Base-by-base conservation (phyloP, 805 yeast species). In the Zygoascus biomembranicola region DNA sequence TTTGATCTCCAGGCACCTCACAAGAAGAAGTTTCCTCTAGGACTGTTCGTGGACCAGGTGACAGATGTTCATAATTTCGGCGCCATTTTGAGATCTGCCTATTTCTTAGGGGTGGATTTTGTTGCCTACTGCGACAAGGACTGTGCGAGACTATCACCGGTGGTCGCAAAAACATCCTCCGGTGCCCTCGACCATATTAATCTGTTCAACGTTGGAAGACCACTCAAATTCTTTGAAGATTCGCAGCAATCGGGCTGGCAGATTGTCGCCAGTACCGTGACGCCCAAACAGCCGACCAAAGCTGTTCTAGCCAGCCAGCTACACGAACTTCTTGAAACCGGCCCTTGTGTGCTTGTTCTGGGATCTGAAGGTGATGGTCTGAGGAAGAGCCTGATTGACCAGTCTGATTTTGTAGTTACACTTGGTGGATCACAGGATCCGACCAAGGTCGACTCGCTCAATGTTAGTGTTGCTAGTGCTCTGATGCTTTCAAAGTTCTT, bases 281-380 rank as follows among this genome's bases (percentile, higher is more conserved):
- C 11, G 4, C 20, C 18, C 9, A 20, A 19, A 14, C 28, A 39
- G 5, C 20, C 43, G 16, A 6, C 28, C 11, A 41, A 31, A 49
- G 47, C 52, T 28, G 56, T 80, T 16, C 74, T 69, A 9, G 56
- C 71, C 13, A 68, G 67, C 2, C 79, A 78, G 26, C 67, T 88
- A 50, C 61, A 69, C 0, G 68, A 66, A 0, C 60, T 83, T 39
- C 63, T 81, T 39, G 66, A 69, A 2, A 61, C 71, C 10, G 66
- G 75, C 1, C 97, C 97, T 0, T 76, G 80, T 39, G 62, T 90
- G 57, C 69, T 90, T 50, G 85, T 89, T 1, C 71, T 90, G 49
- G 97, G 97, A 11, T 85, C 89, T 49, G 97, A 90, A 69, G 95
- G 95, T 9, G 74, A 73, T 5, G 97, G 97, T 39, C 80, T 90